Conservation (phyloP, 768 basidiomycete species). For the Lactarius psammicola region DNA sequence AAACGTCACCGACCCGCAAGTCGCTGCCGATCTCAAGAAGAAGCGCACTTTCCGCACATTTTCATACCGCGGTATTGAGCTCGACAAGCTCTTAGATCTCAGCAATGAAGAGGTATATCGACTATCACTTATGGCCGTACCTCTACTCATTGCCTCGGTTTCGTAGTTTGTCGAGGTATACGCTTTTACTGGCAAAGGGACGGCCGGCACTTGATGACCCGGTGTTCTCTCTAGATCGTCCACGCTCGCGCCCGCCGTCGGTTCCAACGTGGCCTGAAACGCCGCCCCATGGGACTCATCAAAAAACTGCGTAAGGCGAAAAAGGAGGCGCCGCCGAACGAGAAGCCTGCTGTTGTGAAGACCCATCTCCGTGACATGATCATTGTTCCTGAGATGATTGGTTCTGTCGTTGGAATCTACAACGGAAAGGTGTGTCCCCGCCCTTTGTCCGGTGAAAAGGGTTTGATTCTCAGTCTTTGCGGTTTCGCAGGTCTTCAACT, state of each 20-base stretch:
- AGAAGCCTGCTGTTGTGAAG: constrained; percentile 98
- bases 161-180: constrained; percentile 76
- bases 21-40: constrained; percentile 98
- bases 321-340: constrained; percentile 98
- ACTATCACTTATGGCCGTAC: background rate
- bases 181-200: constrained; percentile 19
- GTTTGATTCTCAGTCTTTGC: constrained; percentile 1
- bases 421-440: constrained; percentile 77
- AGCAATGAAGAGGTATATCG: constrained; percentile 87
- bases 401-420: constrained; percentile 96
- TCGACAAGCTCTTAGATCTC: constrained; percentile 96
- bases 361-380: constrained; percentile 99
- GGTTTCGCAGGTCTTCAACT: constrained; percentile 74
- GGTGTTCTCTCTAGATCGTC: constrained; percentile 58
- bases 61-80: constrained; percentile 97
- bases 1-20: constrained; percentile 81
- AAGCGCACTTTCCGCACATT: constrained; percentile 98
- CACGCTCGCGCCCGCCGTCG: constrained; percentile 98
- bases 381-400: constrained; percentile 99
- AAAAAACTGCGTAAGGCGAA: constrained; percentile 99
- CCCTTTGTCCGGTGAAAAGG: background rate
- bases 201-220: background rate
- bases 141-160: constrained; percentile 12
- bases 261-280: constrained; percentile 98
- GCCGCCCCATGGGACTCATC: constrained; percentile 96